Base-by-base conservation (phyloP, 2,329 filamentous ascomycete genomes). In the Fusarium annulatum region DNA sequence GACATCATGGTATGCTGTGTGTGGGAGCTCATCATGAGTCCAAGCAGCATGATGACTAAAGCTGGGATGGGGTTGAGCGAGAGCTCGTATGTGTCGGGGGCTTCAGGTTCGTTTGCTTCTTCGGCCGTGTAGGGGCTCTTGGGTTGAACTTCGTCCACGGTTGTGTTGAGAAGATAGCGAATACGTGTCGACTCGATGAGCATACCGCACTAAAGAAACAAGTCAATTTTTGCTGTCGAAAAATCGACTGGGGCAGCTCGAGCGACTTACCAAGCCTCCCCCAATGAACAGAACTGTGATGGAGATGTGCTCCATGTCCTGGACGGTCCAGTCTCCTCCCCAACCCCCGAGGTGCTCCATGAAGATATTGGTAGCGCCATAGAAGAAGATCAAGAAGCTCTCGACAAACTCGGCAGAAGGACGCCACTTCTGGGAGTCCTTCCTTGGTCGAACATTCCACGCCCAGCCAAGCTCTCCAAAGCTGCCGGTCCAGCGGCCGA, bases 201-300 rank as follows among this genome's bases (percentile, higher is more conserved):
- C 92, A 97, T 96, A 56, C 94, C 94, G 75, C 91, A 91, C 88
- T 92, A 26, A 21, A 28, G 36, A 42, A 28, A 12, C n/a, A 41
- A 38, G 73, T 80, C 55, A 85, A 74, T 45, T 42, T 48, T n/a
- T 14, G 16, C 38, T 26, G 42, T 71, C n/a, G 28, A 5, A 14
- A 14, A 45, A 21, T n/a, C 21, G 38, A 8, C 12, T 21, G 30
- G 4, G 5, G 8, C 15, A 12, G 19, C 10, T 42, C 14, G 23
- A 8, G 4, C 12, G 38, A 86, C 90, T 86, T 83, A 95, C 92
- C 83, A 97, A 80, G 52, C 96, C 96, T 74, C 95, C 96, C 61
- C 96, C 96, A 71, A 98, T 94, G 85, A 98, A 98, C 81, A 98
- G 90, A 52, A 98, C 87, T 0, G 96, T 95, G 77, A 98, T 98